Conservation (phyloP, 768 basidiomycete species). For the Crepidotus variabilis region DNA sequence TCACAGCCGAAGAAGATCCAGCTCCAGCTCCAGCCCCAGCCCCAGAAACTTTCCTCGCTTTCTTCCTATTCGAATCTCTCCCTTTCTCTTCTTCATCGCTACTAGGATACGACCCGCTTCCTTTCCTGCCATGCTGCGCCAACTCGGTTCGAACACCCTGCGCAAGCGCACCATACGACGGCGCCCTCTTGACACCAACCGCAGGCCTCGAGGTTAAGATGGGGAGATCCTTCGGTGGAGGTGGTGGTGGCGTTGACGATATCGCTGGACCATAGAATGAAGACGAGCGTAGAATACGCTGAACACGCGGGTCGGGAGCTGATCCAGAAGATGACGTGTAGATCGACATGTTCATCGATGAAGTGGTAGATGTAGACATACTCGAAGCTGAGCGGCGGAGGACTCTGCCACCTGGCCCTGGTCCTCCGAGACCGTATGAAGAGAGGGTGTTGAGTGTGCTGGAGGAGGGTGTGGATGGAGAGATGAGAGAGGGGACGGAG, state of each 20-base stretch:
- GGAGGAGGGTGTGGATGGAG: conserved; percentile 61
- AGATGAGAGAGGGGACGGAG: conserved; percentile 40
- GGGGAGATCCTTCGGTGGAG: conserved; percentile 27
- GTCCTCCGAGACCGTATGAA: conserved; percentile 34
- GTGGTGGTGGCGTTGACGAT: no score
- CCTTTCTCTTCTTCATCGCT: conserved; percentile 77
- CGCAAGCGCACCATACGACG: conserved; percentile 47
- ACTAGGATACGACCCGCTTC: conserved; percentile 43
- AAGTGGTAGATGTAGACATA: conserved; percentile 38
- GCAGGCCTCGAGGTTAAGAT: conserved; percentile 21
- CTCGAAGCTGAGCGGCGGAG: conserved; percentile 46
- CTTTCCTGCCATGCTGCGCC: conserved; percentile 17
- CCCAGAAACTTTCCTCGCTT: conserved; percentile 31
- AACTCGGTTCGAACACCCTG: conserved; percentile 23
- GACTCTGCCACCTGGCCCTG: conserved; percentile 14
- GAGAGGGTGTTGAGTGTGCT: conserved; percentile 54
- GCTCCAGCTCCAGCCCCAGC: neutral
- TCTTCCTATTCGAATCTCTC: conserved; percentile 59
- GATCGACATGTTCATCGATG: conserved; percentile 22
- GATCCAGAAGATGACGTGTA: conserved; percentile 3
- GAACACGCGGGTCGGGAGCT: conserved; percentile 44
- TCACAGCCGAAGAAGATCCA: neutral
- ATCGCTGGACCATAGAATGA: conserved; percentile 32
- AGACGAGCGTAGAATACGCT: conserved; percentile 48
- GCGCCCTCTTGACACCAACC: conserved; percentile 32